Evolutionary conservation across 2,329 filamentous ascomycete genomes (phyloP).

Genomic region (Fusarium compactum): DNA sequence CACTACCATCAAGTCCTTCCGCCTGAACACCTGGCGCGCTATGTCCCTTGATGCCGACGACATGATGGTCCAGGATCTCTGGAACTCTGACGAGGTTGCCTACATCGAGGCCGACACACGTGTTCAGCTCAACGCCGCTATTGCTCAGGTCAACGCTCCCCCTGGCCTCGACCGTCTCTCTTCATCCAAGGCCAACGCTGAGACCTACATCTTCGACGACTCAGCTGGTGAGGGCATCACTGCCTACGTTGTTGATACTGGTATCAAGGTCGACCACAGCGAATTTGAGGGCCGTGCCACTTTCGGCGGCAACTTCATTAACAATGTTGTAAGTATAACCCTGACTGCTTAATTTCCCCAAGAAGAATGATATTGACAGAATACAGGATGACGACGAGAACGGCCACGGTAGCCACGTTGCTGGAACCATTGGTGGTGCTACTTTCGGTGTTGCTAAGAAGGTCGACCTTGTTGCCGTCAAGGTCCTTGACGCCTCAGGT

Average conservation of each 20-base stretch:
- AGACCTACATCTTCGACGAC: slow-evolving; percentile 62
- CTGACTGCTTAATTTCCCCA: not conserved
- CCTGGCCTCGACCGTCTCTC: slow-evolving; percentile 67
- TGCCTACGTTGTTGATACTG: slow-evolving; percentile 74
- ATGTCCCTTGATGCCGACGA: slow-evolving; percentile 66
- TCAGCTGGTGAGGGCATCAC: slow-evolving; percentile 67
- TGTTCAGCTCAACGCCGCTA: slow-evolving; percentile 58
- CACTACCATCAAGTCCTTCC: slow-evolving; percentile 59
- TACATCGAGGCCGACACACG: slow-evolving; percentile 67
- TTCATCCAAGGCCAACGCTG: slow-evolving; percentile 51
- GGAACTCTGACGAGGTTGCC: slow-evolving; percentile 60
- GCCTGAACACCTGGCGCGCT: slow-evolving; percentile 64
- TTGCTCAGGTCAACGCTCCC: slow-evolving; percentile 66
- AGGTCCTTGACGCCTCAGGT: slow-evolving; percentile 66
- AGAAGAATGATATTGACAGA: slow-evolving; percentile 8
- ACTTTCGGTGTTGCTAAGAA: slow-evolving; percentile 70
- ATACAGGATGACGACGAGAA: slow-evolving; percentile 65
- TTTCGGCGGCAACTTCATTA: slow-evolving; percentile 65
- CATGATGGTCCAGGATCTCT: slow-evolving; percentile 62
- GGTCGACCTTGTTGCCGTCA: slow-evolving; percentile 65
- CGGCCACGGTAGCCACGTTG: slow-evolving; percentile 74
- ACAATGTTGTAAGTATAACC: slow-evolving; percentile 55
- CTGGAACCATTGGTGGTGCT: slow-evolving; percentile 70
- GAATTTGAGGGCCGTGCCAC: slow-evolving; percentile 69
- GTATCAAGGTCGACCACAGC: slow-evolving; percentile 67